Conservation (phyloP, 2,329 filamentous ascomycete species). For the Clarireedia homoeocarpa region DNA sequence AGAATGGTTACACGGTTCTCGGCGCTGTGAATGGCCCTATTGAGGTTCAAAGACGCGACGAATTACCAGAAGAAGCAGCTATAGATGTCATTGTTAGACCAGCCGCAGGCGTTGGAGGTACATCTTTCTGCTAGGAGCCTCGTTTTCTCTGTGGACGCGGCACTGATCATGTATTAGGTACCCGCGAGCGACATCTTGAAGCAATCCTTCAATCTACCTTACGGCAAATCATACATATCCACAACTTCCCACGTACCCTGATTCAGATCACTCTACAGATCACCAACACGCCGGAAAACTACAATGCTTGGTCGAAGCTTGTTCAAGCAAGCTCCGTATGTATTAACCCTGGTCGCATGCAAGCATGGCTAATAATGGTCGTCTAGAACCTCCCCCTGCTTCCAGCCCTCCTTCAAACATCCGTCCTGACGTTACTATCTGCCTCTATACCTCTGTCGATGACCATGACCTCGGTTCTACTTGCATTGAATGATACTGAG, state of each 20-base stretch:
- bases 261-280: conserved; percentile 80
- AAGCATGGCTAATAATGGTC: conserved; percentile 11
- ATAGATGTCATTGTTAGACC: conserved; percentile 88
- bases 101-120: conserved; percentile 73
- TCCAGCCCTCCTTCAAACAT: conserved; percentile 73
- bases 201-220: conserved; percentile 64
- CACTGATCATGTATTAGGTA: conserved; percentile 35
- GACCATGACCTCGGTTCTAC: conserved; percentile 57
- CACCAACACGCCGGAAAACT: conserved; percentile 58
- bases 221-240: conserved; percentile 64
- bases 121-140: conserved; percentile 22
- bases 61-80: conserved; percentile 83
- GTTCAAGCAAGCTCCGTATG: conserved; percentile 51
- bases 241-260: conserved; percentile 67
- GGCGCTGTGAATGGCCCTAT: conserved; percentile 88
- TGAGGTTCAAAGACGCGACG: conserved; percentile 81
- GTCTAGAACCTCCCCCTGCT: conserved; percentile 68
- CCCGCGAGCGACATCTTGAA: conserved; percentile 76
- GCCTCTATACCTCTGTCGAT: conserved; percentile 73
- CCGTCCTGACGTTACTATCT: conserved; percentile 70
- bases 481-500: conserved; percentile 46
- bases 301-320: conserved; percentile 53
- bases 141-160: not conserved
- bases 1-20: conserved; percentile 71
- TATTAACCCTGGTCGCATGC: conserved; percentile 9